phyloP scores from a whole-genome alignment of 2,329 filamentous ascomycete genomes.

The Zarea fungicola region DNA sequence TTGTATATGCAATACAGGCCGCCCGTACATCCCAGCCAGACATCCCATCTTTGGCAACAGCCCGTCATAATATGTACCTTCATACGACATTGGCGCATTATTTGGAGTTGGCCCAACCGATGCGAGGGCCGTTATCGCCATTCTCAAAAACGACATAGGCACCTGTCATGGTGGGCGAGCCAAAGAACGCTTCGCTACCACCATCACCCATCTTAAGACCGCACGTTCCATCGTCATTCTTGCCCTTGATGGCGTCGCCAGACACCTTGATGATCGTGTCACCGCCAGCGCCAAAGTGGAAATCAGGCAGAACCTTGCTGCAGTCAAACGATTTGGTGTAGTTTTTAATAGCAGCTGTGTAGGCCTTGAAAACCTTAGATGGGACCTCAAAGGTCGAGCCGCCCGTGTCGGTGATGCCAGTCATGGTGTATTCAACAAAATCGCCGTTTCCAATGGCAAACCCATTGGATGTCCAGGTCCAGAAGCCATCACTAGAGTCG shows the following conservation, averaged over 20 bases:
- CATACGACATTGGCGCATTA: too few relatives aligned
- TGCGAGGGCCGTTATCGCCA: not conserved
- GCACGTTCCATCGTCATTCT: not conserved
- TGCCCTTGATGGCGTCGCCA: slow-evolving; percentile 28
- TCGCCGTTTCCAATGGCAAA: slow-evolving; percentile 18
- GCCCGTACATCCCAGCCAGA: too few relatives aligned
- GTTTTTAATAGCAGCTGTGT: slow-evolving; percentile 41
- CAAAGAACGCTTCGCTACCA: not conserved
- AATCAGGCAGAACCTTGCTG: slow-evolving; percentile 37
- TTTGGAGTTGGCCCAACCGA: slow-evolving; percentile 4
- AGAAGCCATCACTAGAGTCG: slow-evolving; percentile 59
- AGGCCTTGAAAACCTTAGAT: slow-evolving; percentile 22
- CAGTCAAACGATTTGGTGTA: slow-evolving; percentile 43
- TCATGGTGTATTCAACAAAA: slow-evolving; percentile 33
- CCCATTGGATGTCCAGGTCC: slow-evolving; percentile 35
- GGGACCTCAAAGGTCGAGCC: slow-evolving; percentile 59
- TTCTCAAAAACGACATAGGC: slow-evolving; percentile 10
- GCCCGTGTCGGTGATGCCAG: slow-evolving; percentile 52
- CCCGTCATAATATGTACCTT: too few relatives aligned
- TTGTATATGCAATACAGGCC: too few relatives aligned
- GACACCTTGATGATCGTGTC: slow-evolving; percentile 53
- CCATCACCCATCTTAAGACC: not conserved
- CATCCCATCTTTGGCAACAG: too few relatives aligned
- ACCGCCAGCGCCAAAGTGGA: slow-evolving; percentile 51
- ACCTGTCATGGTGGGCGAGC: slow-evolving; percentile 6